These are phyloP conservation scores for Xylaria acuta DNA, from an alignment of 495 filamentous ascomycete genomes.

Conservation along the genomic window DNA sequence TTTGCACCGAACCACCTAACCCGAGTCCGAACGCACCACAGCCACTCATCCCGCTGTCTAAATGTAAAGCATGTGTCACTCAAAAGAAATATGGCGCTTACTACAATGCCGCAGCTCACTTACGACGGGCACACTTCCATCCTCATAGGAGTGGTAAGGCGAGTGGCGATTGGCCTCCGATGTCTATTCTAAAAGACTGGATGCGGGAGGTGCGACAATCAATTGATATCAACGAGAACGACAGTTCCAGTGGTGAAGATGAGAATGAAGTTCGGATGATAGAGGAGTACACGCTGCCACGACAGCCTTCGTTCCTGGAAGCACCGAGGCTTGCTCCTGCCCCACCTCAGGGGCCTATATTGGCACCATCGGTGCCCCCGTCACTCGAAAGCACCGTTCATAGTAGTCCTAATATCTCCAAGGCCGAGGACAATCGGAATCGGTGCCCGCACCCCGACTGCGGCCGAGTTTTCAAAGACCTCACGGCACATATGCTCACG, in stretches of 20 bases:
- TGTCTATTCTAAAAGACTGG: conserved; percentile 86
- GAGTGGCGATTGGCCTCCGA: conserved; percentile 83
- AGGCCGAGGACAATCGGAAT: conserved; percentile 43
- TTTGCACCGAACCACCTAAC: conserved; percentile 63
- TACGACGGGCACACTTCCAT: conserved; percentile 86
- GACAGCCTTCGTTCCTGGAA: conserved; percentile 48
- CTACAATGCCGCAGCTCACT: conserved; percentile 94
- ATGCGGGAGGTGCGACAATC: conserved; percentile 73
- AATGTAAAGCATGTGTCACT: conserved; percentile 86
- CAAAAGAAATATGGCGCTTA: conserved; percentile 90
- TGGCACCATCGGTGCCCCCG: conserved; percentile 39
- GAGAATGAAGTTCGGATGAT: conserved; percentile 50
- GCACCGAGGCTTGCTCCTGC: conserved; percentile 50
- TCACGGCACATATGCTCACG: conserved; percentile 96
- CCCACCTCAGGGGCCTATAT: conserved; percentile 41
- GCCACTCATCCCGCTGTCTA: conserved; percentile 72
- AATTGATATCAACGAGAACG: conserved; percentile 54
- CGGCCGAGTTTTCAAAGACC: conserved; percentile 86
- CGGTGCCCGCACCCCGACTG: conserved; percentile 84
- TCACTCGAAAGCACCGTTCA: conserved; percentile 41
- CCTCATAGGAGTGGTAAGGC: conserved; percentile 82
- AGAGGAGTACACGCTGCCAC: conserved; percentile 49
- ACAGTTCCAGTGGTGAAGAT: conserved; percentile 55
- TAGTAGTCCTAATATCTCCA: conserved; percentile 38
- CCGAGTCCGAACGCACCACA: conserved; percentile 50